Conservation (phyloP, 495 filamentous ascomycete genomes). For the Ramalina intermedia region DNA sequence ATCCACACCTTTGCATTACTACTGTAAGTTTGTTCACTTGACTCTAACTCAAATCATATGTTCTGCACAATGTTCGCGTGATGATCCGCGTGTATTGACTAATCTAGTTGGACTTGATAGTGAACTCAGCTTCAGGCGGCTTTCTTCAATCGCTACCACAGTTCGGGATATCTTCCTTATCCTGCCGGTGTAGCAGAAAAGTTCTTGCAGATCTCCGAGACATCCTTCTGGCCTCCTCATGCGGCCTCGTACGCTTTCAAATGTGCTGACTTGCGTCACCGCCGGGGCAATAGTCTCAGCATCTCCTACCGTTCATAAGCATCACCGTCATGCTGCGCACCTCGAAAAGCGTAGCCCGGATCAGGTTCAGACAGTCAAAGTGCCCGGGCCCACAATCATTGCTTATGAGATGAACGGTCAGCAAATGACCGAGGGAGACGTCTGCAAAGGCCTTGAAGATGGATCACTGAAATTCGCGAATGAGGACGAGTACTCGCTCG, state of each 20-base stretch:
- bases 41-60: no score
- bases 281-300: constrained; percentile 32
- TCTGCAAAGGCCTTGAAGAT: constrained; percentile 46
- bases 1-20: no score
- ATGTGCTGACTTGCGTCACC: constrained; percentile 27
- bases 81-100: no score
- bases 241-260: constrained; percentile 2
- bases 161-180: no score
- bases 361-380: constrained; percentile 24
- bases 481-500: constrained; percentile 14
- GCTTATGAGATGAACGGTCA: constrained; percentile 47
- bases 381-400: constrained; percentile 38
- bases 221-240: background rate
- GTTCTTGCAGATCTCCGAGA: no score
- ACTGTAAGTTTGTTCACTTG: no score
- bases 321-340: constrained; percentile 20
- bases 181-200: no score
- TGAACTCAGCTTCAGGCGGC: no score
- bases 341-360: constrained; percentile 21
- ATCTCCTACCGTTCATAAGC: constrained; percentile 27
- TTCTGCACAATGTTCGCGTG: no score
- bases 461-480: constrained; percentile 33
- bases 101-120: no score
- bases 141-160: no score
- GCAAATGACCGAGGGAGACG: constrained; percentile 35